A percentile compares a stretch with the other conserved stretches of the same genome.
Evolutionary conservation across 306 rosid species (phyloP).

Genomic region (Cucurbita ficifolia): DNA sequence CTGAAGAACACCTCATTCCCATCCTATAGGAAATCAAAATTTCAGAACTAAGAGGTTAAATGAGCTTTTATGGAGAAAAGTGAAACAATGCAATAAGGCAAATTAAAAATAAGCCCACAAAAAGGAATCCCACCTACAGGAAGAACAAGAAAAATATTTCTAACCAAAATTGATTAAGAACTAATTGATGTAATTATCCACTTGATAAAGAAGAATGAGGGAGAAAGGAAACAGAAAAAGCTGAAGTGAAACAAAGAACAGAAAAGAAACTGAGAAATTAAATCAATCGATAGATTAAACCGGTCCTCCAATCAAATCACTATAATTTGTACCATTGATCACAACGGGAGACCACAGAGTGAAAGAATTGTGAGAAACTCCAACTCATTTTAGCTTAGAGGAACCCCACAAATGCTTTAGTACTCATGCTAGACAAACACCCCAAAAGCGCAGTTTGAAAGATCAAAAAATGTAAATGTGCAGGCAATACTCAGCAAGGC

Average conservation of each 20-base stretch:
- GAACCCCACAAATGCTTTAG: neutral
- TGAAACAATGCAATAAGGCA: neutral
- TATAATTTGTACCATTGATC: neutral
- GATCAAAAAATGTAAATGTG: neutral
- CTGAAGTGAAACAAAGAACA: no score
- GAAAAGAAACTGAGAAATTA: neutral
- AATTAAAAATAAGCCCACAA: neutral
- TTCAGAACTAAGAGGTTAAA: neutral
- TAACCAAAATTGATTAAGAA: no score
- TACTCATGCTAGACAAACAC: neutral
- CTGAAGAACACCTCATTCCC: slow-evolving; percentile 73
- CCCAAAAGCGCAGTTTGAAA: neutral
- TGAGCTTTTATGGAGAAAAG: neutral
- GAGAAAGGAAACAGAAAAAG: no score
- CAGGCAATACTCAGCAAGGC: neutral
- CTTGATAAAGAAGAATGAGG: no score
- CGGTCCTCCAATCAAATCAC: neutral
- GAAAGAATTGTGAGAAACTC: no score
- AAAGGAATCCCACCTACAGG: neutral
- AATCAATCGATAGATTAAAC: neutral
- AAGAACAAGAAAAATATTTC: neutral
- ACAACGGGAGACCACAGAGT: neutral
- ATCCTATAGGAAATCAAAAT: slow-evolving; percentile 27
- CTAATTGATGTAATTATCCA: no score
- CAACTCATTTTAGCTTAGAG: neutral